Evolutionary conservation across 352 stramenopile species (phyloP).

Genomic region (Globisporangium uncinulatum): DNA sequence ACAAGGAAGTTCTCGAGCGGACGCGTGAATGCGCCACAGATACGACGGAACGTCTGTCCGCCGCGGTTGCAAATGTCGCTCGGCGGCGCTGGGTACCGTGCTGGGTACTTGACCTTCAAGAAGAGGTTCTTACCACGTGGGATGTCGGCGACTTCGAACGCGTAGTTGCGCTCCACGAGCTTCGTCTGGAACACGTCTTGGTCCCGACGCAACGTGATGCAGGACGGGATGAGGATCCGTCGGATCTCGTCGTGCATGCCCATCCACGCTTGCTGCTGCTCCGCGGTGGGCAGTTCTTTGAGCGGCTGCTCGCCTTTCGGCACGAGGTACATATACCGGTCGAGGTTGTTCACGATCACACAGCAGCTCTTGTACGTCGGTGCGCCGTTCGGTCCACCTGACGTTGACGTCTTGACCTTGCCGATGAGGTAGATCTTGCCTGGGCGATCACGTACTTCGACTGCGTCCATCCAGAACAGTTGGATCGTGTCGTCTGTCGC

Average conservation of each 20-base stretch:
- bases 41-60: constrained; percentile 91
- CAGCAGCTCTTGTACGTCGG: constrained; percentile 92
- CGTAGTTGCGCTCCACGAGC: constrained; percentile 95
- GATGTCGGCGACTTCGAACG: constrained; percentile 95
- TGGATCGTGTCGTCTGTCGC: constrained; percentile 71
- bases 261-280: constrained; percentile 87
- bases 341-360: constrained; percentile 93
- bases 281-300: constrained; percentile 88
- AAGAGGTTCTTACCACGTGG: constrained; percentile 94
- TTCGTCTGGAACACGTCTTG: constrained; percentile 91
- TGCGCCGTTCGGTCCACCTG: constrained; percentile 20
- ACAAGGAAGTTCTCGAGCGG: constrained; percentile 97
- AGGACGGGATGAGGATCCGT: constrained; percentile 86
- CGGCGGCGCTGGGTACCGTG: constrained; percentile 85
- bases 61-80: constrained; percentile 81
- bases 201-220: constrained; percentile 67
- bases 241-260: constrained; percentile 87
- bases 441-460: constrained; percentile 91
- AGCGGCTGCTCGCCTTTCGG: constrained; percentile 31
- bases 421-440: constrained; percentile 98
- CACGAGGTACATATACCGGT: constrained; percentile 95
- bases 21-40: constrained; percentile 93
- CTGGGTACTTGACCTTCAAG: constrained; percentile 97
- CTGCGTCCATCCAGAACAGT: constrained; percentile 97
- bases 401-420: constrained; percentile 80